Conservation (phyloP, 140 eudicot genomes). For the Oenanthe javanica region DNA sequence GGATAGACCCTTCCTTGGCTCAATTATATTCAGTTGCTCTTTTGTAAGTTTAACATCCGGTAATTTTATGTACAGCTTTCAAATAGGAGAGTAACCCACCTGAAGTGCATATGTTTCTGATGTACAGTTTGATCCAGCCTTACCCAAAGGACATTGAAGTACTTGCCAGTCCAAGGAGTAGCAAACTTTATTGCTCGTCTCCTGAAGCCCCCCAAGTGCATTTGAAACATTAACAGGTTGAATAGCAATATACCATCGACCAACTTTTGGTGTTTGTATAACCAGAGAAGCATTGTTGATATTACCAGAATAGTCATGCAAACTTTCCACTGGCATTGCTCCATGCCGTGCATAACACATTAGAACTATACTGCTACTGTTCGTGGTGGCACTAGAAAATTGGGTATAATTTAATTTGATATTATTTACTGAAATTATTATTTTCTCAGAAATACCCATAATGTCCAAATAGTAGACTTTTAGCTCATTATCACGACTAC, state of each 20-base stretch:
- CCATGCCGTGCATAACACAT: conserved; percentile 79
- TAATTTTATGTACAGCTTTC: background rate
- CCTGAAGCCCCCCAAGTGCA: conserved; percentile 17
- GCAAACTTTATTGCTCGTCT: conserved; percentile 30
- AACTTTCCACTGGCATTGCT: conserved; percentile 42
- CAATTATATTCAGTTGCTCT: background rate
- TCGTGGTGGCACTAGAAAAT: conserved; percentile 20
- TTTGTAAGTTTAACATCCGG: background rate
- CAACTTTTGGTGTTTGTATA: conserved; percentile 60
- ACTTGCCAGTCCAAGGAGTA: conserved; percentile 62
- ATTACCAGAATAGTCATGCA: conserved; percentile 61
- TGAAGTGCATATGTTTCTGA: conserved; percentile 59
- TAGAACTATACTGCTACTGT: conserved; percentile 25
- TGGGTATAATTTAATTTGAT: conserved; percentile 33
- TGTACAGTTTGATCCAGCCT: conserved; percentile 68
- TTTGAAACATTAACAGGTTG: conserved; percentile 35
- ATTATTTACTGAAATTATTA: conserved; percentile 33
- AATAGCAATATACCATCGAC: conserved; percentile 71
- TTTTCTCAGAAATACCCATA: conserved; percentile 37
- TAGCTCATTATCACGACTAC: conserved; percentile 42
- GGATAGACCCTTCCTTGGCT: background rate
- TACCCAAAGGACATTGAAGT: conserved; percentile 57
- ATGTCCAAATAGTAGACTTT: conserved; percentile 54
- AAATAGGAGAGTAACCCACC: conserved; percentile 30
- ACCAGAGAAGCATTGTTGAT: conserved; percentile 41